Evolutionary conservation across 2,329 filamentous ascomycete genomes (phyloP), one percentile per base, ranked within the genome.

Genomic region (Parasarocladium wereldwijsianum): DNA sequence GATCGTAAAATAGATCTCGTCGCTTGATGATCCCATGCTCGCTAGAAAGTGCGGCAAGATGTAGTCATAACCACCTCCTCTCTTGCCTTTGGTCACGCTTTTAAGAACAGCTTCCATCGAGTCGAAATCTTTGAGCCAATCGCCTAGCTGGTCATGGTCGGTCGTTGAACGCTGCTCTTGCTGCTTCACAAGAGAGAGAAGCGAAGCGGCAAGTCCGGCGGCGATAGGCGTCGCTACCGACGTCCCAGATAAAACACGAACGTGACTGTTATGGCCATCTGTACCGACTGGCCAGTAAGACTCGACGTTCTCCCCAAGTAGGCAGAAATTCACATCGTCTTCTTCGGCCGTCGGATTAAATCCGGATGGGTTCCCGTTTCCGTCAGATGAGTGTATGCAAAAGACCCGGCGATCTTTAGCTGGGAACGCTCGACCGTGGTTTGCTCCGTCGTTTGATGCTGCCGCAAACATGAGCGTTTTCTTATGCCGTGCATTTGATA

Each of bases 191-290:
- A n/a, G n/a, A n/a, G n/a, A n/a, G n/a, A 40, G 4, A 8, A 40
- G 17, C 17, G 36, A 40, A 3, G 37, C 37, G 4, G 35, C 35
- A 5, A 39, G 33, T 15, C 38, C 36, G 3, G 29, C 37, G 11
- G 28, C 14, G 13, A 40, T 38, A 6, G 38, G 37, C 1, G 37
- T 40, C 12, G 38, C 33, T 15, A 26, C 37, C 6, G 38, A 39
- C 2, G 38, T 40, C 8, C 38, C 37, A 1, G 35, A 36, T 16
- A 16, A 22, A 12, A 14, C 13, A 26, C 4, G 12, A 9, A 13
- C 6, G 4, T 8, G 13, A 28, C 17, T 8, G 12, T 11, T 6
- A 13, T 16, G 7, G 11, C 11, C 10, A 26, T 18, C 4, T 14
- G 12, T 16, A 28, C 14, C 3, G 2, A 18, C 16, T 5, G 31